Evolutionary conservation across 768 basidiomycete genomes (phyloP).

Genomic region (Russula sp.): DNA sequence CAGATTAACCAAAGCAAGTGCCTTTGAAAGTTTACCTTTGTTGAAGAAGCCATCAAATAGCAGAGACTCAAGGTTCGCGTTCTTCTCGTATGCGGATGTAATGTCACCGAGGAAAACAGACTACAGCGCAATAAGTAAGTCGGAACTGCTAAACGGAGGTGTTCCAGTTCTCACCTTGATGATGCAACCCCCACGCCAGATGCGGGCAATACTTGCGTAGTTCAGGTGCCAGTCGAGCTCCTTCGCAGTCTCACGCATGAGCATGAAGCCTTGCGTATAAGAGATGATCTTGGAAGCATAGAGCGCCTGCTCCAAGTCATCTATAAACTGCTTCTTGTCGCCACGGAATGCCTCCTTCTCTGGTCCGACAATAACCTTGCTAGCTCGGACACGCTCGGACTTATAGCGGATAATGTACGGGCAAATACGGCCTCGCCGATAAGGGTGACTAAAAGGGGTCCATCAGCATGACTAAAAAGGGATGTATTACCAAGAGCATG

Average conservation of each 20-base stretch:
- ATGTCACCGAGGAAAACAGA: conserved; percentile 91
- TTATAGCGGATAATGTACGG: conserved; percentile 97
- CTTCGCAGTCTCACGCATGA: conserved; percentile 97
- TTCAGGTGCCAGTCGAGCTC: conserved; percentile 93
- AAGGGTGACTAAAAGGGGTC: conserved; percentile 69
- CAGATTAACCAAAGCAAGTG: not conserved
- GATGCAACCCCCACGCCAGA: conserved; percentile 99
- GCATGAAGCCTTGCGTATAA: conserved; percentile 99
- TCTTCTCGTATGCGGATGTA: conserved; percentile 85
- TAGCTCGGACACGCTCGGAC: conserved; percentile 89
- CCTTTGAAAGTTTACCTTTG: conserved; percentile 52
- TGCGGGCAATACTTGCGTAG: conserved; percentile 94
- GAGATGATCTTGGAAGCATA: conserved; percentile 99
- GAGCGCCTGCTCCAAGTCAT: conserved; percentile 97
- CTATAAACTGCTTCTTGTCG: conserved; percentile 98
- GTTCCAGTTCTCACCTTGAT: conserved; percentile 69
- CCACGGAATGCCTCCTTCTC: conserved; percentile 92
- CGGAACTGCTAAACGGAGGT: conserved; percentile 10
- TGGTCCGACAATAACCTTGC: conserved; percentile 87
- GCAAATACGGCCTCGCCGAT: conserved; percentile 99
- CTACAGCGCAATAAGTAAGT: conserved; percentile 38
- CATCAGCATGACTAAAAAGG: conserved; percentile 19
- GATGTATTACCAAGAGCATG: conserved; percentile 30
- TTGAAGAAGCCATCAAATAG: conserved; percentile 98
- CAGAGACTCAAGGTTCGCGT: conserved; percentile 79